Evolutionary conservation across 352 stramenopile species (phyloP).

Genomic region (Halophytophthora batemanensis): DNA sequence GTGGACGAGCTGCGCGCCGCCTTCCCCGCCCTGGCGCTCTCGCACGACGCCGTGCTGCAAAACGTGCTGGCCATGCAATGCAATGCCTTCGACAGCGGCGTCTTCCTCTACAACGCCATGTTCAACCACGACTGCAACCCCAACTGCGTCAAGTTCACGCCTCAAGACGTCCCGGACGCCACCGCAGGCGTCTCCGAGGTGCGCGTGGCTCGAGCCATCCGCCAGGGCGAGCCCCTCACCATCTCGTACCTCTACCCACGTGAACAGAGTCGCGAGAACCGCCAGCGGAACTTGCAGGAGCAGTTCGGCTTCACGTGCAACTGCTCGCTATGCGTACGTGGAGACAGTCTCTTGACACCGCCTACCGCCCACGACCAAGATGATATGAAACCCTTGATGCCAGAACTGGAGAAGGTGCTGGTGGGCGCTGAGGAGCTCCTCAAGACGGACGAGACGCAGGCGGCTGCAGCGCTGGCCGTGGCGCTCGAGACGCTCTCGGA

Average conservation of each 20-base stretch:
- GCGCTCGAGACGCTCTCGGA: constrained; percentile 82
- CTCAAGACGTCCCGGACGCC: constrained; percentile 27
- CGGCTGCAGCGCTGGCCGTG: constrained; percentile 51
- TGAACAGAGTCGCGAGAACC: constrained; percentile 81
- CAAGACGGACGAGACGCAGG: constrained; percentile 37
- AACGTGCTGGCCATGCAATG: constrained; percentile 91
- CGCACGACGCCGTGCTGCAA: constrained; percentile 77
- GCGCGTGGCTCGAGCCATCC: constrained; percentile 80
- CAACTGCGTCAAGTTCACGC: constrained; percentile 94
- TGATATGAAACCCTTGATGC: constrained; percentile 28
- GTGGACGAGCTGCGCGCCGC: constrained; percentile 49
- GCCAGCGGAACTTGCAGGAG: constrained; percentile 79
- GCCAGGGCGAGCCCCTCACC: constrained; percentile 87
- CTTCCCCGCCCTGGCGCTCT: constrained; percentile 46
- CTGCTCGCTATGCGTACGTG: constrained; percentile 63
- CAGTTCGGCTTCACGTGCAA: constrained; percentile 91
- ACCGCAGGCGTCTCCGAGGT: constrained; percentile 86
- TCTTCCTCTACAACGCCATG: constrained; percentile 93
- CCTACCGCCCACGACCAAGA: constrained; percentile 20
- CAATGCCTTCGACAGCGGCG: constrained; percentile 92
- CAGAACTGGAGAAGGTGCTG: constrained; percentile 66
- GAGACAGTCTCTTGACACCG: constrained; percentile 60
- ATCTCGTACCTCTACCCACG: constrained; percentile 93
- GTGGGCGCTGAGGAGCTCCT: constrained; percentile 58
- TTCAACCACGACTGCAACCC: constrained; percentile 94